A percentile compares a stretch with the other conserved stretches of the same genome.
Conservation (phyloP, 805 yeast genomes). For the Lipomyces sp. region DNA sequence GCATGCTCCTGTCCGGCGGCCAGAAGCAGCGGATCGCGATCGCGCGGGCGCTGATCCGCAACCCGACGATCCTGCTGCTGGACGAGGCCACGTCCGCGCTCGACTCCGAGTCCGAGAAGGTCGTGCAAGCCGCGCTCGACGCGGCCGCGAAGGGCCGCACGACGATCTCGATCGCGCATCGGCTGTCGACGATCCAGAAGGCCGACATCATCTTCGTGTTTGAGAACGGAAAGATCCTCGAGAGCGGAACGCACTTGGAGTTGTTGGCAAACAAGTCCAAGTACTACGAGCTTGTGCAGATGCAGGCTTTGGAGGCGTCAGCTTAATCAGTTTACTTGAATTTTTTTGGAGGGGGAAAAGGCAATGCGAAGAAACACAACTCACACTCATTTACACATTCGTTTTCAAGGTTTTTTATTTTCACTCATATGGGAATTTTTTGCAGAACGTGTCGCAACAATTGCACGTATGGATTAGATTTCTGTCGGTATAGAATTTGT, state of each 20-base stretch:
- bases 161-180: constrained; percentile 70
- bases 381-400: neutral
- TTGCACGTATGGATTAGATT: no score
- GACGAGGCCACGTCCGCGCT: constrained; percentile 59
- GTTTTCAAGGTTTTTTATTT: neutral
- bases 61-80: constrained; percentile 52
- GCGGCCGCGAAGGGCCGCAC: constrained; percentile 62
- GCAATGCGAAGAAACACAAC: neutral
- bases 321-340: neutral
- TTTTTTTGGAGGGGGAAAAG: neutral
- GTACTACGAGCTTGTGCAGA: constrained; percentile 42
- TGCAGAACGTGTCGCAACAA: no score
- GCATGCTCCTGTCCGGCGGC: constrained; percentile 57
- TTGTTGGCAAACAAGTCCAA: constrained; percentile 40
- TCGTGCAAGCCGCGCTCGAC: constrained; percentile 60
- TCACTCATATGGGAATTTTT: no score
- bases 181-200: constrained; percentile 57
- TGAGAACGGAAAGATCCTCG: constrained; percentile 53
- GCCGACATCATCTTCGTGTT: constrained; percentile 54
- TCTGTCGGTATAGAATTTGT: no score
- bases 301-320: constrained; percentile 43
- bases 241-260: constrained; percentile 48
- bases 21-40: constrained; percentile 64
- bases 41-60: constrained; percentile 59
- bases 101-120: constrained; percentile 60